Conservation (phyloP, 1,284 basidiomycete species). For the Apiotrichum laibachii region DNA sequence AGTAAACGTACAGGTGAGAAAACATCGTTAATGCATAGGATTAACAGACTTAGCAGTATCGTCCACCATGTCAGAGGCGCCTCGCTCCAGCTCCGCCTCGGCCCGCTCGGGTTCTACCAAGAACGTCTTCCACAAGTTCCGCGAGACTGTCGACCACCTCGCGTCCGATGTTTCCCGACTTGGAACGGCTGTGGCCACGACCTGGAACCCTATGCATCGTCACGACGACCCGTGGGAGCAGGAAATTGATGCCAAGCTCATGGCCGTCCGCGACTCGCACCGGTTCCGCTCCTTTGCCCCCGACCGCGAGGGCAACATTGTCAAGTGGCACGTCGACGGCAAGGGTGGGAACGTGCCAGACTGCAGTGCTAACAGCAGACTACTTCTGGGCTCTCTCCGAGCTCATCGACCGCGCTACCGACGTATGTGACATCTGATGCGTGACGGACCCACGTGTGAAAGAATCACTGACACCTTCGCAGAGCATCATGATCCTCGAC, state of each 20-base stretch:
- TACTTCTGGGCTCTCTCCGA: constrained; percentile 92
- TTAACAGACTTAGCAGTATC: too few relatives aligned
- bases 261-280: constrained; percentile 72
- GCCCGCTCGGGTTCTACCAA: not conserved
- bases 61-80: not conserved
- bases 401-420: constrained; percentile 63
- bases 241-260: constrained; percentile 62
- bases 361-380: constrained; percentile 50
- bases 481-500: constrained; percentile 71
- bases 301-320: constrained; percentile 65
- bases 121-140: constrained; percentile 29
- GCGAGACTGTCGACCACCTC: constrained; percentile 40
- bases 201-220: constrained; percentile 56
- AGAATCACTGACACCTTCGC: constrained; percentile 9
- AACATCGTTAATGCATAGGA: too few relatives aligned
- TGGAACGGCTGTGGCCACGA: constrained; percentile 40
- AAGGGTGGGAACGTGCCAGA: constrained; percentile 55
- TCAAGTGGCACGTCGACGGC: constrained; percentile 89
- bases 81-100: not conserved
- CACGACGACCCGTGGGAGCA: constrained; percentile 69
- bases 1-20: too few relatives aligned
- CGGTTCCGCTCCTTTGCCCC: constrained; percentile 80
- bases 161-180: constrained; percentile 35
- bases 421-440: constrained; percentile 28
- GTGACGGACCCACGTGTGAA: not conserved